phyloP scores from a whole-genome alignment of 2,329 filamentous ascomycete genomes.

The Fonsecaea multimorphosa region DNA sequence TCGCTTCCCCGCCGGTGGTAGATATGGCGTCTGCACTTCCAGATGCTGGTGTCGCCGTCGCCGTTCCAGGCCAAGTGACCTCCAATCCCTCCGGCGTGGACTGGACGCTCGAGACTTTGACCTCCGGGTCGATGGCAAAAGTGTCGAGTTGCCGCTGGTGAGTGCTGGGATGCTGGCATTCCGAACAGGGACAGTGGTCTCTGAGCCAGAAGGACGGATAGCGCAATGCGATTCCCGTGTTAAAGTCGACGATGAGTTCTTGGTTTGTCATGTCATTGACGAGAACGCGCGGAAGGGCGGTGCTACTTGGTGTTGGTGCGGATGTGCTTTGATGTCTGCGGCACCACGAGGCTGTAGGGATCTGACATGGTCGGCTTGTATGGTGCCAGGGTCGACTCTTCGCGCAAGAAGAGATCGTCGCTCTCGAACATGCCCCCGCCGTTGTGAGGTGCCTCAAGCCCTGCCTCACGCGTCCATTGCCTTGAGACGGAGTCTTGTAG shows the following conservation, averaged over 20 bases:
- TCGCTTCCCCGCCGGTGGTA: conserved; percentile 45
- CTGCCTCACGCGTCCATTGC: not conserved
- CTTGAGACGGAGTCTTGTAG: not conserved
- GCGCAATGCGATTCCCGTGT: conserved; percentile 32
- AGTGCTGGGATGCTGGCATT: conserved; percentile 73
- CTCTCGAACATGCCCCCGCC: not conserved
- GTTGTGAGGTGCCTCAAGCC: conserved; percentile 5
- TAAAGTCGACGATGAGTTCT: conserved; percentile 39
- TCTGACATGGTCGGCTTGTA: not conserved
- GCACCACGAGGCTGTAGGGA: not conserved
- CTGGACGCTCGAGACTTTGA: conserved; percentile 15
- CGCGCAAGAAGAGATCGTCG: not conserved
- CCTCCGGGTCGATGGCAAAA: conserved; percentile 61
- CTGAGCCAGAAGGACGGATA: conserved; percentile 50
- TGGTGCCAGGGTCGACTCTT: not conserved
- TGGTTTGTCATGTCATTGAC: conserved; percentile 40
- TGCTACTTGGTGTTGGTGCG: not conserved
- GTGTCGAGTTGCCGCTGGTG: conserved; percentile 72
- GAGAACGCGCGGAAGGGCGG: conserved; percentile 26
- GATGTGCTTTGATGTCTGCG: conserved; percentile 13
- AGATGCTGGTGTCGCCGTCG: conserved; percentile 51
- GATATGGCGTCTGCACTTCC: conserved; percentile 9
- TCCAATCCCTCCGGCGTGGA: conserved; percentile 31
- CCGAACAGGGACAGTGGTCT: conserved; percentile 73
- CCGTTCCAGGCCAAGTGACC: conserved; percentile 27